Base-by-base conservation (phyloP, 768 basidiomycete genomes). In the Lentinula aciculospora region DNA sequence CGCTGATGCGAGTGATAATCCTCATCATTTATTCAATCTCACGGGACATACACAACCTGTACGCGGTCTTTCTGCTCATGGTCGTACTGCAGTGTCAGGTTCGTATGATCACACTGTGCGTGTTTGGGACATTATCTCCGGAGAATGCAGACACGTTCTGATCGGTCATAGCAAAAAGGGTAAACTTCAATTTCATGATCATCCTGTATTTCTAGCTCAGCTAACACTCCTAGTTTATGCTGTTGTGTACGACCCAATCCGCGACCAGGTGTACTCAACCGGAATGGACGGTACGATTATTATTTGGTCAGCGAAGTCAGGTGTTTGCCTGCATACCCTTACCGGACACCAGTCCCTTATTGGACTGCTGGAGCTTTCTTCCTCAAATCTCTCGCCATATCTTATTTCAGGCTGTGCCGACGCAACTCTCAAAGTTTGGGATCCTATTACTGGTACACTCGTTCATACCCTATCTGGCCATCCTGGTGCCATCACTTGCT, bases 251-350 rank as follows among this genome's bases (percentile, higher is more conserved):
- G 51, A 53, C 51, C 51, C 51, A 2, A 19, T 10, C 2, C 90
- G 94, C n/a, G 85, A 92, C 55, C 90, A 94, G 68, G 93, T 92
- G 25, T 94, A 92, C 63, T 98, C 97, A 2, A 96, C 96, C 5
- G 97, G 94, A 4, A 96, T 98, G 94, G 96, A 98, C 69, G 91
- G 93, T 45, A 94, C 92, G 1, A 94, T 98, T 60, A 90, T 92
- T 49, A 84, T 99, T 32, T 99, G 97, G 97, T 88, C 90, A 64
- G 76, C 95, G 32, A 81, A 79, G 50, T 92, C 81, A 3, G 96
- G 96, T 0, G 79, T 85, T 65, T 90, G 88, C 59, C 79, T 86
- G 31, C 85, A 91, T 66, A 85, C 85, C 2, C 78, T 98, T 21
- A 85, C 86, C 3, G 96, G 96, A 0, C 96, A 99, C 66, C 93